Base-by-base conservation (phyloP, 1,284 basidiomycete genomes). In the Sanghuangporus baumii region DNA sequence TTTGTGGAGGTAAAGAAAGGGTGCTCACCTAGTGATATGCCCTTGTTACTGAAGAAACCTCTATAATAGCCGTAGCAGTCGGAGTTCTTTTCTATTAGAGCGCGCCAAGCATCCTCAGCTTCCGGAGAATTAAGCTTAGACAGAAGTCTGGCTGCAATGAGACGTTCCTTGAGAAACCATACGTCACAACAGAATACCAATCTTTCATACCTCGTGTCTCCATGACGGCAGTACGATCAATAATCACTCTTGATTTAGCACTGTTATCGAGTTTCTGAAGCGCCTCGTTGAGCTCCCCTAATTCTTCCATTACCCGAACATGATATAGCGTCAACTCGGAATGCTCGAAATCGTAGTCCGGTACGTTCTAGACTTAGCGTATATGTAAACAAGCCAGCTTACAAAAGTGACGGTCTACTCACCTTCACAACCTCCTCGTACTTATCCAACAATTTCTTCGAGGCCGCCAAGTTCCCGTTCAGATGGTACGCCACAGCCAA, bases 401-500 rank as follows among this genome's bases (percentile, higher is more conserved):
- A 36, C 16, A n/a, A 47, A 38, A 51, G 14, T 14, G 63, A 59
- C 51, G 57, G 37, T 57, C 41, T 16, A 8, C 78, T 60, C 63
- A 84, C 87, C 80, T 89, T 88, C 41, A 89, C 71, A 23, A 80
- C 84, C 55, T 71, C 72, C 66, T 87, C 84, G 65, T 89, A 87
- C 43, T 86, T 83, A 60, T 91, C 87, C 54, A 96, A 74, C 1
- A 93, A 85, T 37, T 85, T 83, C 68, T 86, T 84, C 1, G 94
- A 89, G 70, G 93, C 89, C 5, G 76, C 72, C 5, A 85, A 73
- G 68, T 94, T 89, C 6, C 89, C 91, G 64, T 86, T 91, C 20
- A 99, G 80, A 71, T 94, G 90, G 73, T 95, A 89, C 1, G 95
- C 93, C 26, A 98, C 84, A 14, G 95, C 94, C 58, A 97, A 80